Evolutionary conservation across 2,329 filamentous ascomycete species (phyloP), one percentile per base, ranked within the genome.

Genomic region (Mollisiaceae sp.): DNA sequence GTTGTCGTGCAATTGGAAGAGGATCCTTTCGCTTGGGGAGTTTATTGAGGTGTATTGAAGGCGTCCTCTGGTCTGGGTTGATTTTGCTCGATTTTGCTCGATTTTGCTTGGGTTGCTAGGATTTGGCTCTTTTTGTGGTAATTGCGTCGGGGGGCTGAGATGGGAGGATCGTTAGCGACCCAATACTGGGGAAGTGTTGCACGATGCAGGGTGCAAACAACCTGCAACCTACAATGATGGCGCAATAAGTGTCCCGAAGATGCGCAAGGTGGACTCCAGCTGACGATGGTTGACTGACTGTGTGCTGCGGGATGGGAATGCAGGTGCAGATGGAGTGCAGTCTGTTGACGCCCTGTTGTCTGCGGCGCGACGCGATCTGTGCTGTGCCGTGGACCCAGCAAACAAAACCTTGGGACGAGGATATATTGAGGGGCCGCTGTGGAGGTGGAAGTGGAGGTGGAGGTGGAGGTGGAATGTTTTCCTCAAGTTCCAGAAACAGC

Each of bases 131-230:
- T 57, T 22, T 57, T 4, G 55, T 22, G 55, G 55, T 38, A 39
- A 39, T 39, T 54, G 11, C 8, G 35, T 57, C 55, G 18, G 22
- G 55, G 55, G 36, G 55, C 55, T 57, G 55, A 55, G 55, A 14
- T 20, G 27, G 20, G 32, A 22, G 14, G 32, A 32, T 41, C 55
- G 3, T 38, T 5, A 39, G 35, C 55, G 35, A 57, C 24, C 55
- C 55, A 57, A 57, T 39, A 9, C 36, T 57, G 35, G 36, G 55
- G 55, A 57, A 39, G 55, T 24, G 27, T 2, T 8, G 52, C 15
- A 27, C 15, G 52, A 18, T 36, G 32, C 55, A 57, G 36, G 9
- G 3, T 38, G 35, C 8, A 35, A 57, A 36, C n/a, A 24, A 22
- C 36, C n/a, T 39, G n/a, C n/a, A 24, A 22, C 36, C n/a, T 39